These are phyloP conservation scores for Ophiostoma piceae DNA, from an alignment of 2,329 filamentous ascomycete species.

Conservation along the genomic window DNA sequence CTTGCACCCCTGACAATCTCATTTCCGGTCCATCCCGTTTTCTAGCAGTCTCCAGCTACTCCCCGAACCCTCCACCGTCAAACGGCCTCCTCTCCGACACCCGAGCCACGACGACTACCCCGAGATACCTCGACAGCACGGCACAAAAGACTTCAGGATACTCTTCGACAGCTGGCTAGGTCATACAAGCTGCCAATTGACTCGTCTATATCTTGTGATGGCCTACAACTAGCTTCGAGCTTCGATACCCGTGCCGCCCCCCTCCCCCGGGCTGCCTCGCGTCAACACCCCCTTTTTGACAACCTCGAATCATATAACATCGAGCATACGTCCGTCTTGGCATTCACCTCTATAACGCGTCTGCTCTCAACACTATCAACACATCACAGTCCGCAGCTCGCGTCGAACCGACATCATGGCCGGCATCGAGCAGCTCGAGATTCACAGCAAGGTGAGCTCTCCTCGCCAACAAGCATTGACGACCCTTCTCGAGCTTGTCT, in stretches of 20 bases:
- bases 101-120: background rate
- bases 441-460: conserved; percentile 81
- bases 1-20: conserved; percentile 1
- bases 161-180: background rate
- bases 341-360: background rate
- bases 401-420: conserved; percentile 56
- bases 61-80: background rate
- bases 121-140: background rate
- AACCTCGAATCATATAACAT: background rate
- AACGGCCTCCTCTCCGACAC: background rate
- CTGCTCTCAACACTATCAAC: background rate
- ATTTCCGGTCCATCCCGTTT: background rate
- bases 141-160: background rate
- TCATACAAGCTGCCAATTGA: background rate
- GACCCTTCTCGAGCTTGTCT: background rate
- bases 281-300: conserved; percentile 1
- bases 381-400: background rate
- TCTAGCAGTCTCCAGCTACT: background rate
- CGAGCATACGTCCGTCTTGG: background rate
- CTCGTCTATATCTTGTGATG: background rate
- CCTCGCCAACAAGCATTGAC: background rate
- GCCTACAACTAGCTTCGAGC: conserved; percentile 10
- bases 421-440: conserved; percentile 92
- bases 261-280: background rate
- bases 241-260: background rate